Evolutionary conservation across 2,329 filamentous ascomycete species (phyloP).

Genomic region (Corynespora cassiicola): DNA sequence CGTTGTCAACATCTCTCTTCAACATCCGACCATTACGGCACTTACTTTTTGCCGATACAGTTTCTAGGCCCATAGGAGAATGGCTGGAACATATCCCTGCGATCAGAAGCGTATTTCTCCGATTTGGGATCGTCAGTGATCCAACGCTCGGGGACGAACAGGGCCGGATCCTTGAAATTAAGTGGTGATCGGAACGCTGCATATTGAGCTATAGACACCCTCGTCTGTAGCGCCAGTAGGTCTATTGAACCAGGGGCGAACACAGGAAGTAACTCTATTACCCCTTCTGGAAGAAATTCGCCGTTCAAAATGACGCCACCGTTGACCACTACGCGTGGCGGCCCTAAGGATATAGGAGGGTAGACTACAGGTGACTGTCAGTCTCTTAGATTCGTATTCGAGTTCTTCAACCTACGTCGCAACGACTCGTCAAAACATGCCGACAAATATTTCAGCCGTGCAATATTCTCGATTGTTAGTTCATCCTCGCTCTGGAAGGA

Average conservation of each 20-base stretch:
- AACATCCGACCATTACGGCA: background rate
- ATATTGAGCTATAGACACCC: slow-evolving; percentile 12
- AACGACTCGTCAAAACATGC: slow-evolving; percentile 39
- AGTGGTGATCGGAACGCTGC: background rate
- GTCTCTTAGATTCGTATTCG: too few species aligned
- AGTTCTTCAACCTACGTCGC: too few species aligned
- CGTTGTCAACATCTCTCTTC: slow-evolving; percentile 12
- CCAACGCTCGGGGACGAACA: slow-evolving; percentile 53
- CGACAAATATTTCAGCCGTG: slow-evolving; percentile 37
- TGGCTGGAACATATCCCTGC: slow-evolving; percentile 28
- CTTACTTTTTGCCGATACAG: slow-evolving; percentile 31
- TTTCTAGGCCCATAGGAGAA: slow-evolving; percentile 22
- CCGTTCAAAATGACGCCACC: slow-evolving; percentile 1
- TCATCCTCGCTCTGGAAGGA: slow-evolving; percentile 17
- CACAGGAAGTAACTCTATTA: too few species aligned
- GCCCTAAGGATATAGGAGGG: too few species aligned
- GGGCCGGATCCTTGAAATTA: slow-evolving; percentile 44
- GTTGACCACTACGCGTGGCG: slow-evolving; percentile 44
- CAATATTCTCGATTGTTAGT: slow-evolving; percentile 31
- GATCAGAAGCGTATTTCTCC: slow-evolving; percentile 40
- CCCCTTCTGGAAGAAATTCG: slow-evolving; percentile 5
- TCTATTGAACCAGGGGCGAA: too few species aligned
- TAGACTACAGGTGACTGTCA: slow-evolving; percentile 47
- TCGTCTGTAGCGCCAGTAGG: too few species aligned
- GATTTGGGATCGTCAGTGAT: slow-evolving; percentile 23